Conservation (phyloP, 192 early-diverging fungal species). For the Podila epigama region DNA sequence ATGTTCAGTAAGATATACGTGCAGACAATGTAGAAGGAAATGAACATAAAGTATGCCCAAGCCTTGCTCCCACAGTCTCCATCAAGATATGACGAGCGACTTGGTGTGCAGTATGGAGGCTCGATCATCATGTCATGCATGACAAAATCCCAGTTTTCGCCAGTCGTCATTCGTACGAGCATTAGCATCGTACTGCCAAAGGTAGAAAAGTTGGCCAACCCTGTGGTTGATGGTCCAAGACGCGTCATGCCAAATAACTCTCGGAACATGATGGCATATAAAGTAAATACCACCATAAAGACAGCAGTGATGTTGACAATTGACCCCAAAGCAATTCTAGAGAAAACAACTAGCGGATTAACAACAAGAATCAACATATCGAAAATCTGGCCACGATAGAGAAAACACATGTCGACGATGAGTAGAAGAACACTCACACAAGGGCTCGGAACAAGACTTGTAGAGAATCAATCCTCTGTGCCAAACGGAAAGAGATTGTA, state of each 20-base stretch:
- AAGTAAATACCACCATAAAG: slow-evolving; percentile 60
- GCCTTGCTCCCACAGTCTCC: slow-evolving; percentile 60
- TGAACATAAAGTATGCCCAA: slow-evolving; percentile 64
- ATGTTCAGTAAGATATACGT: slow-evolving; percentile 69
- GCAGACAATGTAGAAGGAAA: slow-evolving; percentile 67
- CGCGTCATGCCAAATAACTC: slow-evolving; percentile 67
- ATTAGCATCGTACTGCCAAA: slow-evolving; percentile 59
- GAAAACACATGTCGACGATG: not conserved
- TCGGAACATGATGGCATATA: slow-evolving; percentile 66
- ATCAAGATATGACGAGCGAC: slow-evolving; percentile 45
- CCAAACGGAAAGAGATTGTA: slow-evolving; percentile 43
- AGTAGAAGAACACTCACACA: slow-evolving; percentile 18
- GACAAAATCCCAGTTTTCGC: slow-evolving; percentile 67
- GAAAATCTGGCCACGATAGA: not conserved
- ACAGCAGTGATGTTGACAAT: slow-evolving; percentile 65
- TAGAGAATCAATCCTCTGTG: slow-evolving; percentile 43
- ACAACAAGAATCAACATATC: not conserved
- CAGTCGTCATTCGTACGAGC: slow-evolving; percentile 62
- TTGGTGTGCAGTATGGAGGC: slow-evolving; percentile 54
- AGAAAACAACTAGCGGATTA: not conserved
- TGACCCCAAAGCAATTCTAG: slow-evolving; percentile 47
- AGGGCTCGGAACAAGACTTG: slow-evolving; percentile 40
- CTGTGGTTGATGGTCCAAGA: slow-evolving; percentile 53
- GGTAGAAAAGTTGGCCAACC: slow-evolving; percentile 58
- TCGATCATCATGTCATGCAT: slow-evolving; percentile 69